Percentiles rank a stretch among this genome's conserved stretches.
Evolutionary conservation across 2,329 filamentous ascomycete genomes (phyloP).

Genomic region (Reticulascus tulasneorum): DNA sequence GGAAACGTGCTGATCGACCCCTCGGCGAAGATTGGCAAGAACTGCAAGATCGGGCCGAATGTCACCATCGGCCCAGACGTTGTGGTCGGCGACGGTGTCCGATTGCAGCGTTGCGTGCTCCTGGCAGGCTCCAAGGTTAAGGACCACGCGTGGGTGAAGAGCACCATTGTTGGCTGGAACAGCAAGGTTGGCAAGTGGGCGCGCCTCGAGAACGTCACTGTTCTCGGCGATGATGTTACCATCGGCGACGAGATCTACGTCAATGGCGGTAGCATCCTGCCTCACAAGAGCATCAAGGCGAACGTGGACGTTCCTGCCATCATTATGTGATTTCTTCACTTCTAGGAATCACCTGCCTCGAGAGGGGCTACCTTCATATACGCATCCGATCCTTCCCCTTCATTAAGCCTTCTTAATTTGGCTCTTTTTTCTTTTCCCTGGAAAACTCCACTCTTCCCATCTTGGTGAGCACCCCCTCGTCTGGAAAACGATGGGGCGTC

Average conservation of each 20-base stretch:
- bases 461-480: no score
- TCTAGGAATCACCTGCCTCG: no score
- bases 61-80: constrained; percentile 94
- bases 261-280: constrained; percentile 91
- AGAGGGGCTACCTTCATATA: no score
- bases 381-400: no score
- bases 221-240: constrained; percentile 94
- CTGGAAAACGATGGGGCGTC: no score
- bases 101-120: constrained; percentile 88
- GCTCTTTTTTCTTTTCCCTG: no score
- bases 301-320: constrained; percentile 82
- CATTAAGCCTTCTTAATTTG: no score
- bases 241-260: constrained; percentile 96
- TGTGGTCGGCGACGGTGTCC: constrained; percentile 87
- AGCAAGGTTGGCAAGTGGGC: constrained; percentile 94
- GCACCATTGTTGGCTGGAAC: constrained; percentile 98
- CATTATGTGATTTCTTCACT: constrained; percentile 69
- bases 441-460: no score
- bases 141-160: constrained; percentile 99
- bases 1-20: constrained; percentile 96
- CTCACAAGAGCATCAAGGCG: constrained; percentile 98
- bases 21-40: constrained; percentile 92
- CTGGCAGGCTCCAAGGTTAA: constrained; percentile 90
- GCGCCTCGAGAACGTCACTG: constrained; percentile 94
- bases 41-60: constrained; percentile 96